A percentile compares a stretch with the other conserved stretches of the same genome.
These are phyloP conservation scores for Penicillium hesseltinei DNA, from an alignment of 2,329 filamentous ascomycete species.

Conservation along the genomic window DNA sequence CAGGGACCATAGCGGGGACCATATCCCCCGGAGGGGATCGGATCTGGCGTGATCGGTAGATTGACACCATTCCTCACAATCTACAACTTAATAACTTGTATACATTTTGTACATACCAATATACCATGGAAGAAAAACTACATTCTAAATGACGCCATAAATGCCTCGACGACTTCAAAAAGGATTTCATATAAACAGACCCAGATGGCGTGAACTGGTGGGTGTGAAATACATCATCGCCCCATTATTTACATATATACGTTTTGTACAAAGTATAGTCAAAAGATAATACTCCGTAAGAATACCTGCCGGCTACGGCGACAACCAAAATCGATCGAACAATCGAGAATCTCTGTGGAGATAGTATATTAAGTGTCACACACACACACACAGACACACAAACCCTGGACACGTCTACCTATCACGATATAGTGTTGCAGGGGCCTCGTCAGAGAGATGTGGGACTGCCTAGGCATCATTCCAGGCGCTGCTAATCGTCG, in stretches of 20 bases:
- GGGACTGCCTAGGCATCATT: neutral
- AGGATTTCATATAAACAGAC: neutral
- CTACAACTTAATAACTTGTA: neutral
- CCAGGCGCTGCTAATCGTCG: slow-evolving; percentile 12
- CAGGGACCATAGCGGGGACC: slow-evolving; percentile 11
- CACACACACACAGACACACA: neutral
- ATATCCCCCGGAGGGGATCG: slow-evolving; percentile 17
- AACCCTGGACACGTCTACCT: neutral
- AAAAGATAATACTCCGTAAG: too few relatives aligned
- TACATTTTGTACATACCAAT: neutral
- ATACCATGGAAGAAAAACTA: neutral
- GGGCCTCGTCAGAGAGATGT: neutral
- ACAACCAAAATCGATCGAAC: neutral
- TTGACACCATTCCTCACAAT: neutral
- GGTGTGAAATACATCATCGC: slow-evolving; percentile 1
- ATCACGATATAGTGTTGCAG: neutral
- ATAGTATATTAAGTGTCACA: neutral
- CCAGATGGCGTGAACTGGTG: neutral
- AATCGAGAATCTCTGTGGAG: neutral
- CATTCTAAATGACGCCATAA: slow-evolving; percentile 8
- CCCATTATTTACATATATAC: neutral
- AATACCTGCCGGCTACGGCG: slow-evolving; percentile 1
- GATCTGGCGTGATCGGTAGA: slow-evolving; percentile 16
- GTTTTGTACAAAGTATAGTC: neutral
- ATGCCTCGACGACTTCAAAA: neutral